A percentile compares a stretch with the other conserved stretches of the same genome.
Evolutionary conservation across 306 rosid genomes (phyloP).

Genomic region (Cajanus cajan): DNA sequence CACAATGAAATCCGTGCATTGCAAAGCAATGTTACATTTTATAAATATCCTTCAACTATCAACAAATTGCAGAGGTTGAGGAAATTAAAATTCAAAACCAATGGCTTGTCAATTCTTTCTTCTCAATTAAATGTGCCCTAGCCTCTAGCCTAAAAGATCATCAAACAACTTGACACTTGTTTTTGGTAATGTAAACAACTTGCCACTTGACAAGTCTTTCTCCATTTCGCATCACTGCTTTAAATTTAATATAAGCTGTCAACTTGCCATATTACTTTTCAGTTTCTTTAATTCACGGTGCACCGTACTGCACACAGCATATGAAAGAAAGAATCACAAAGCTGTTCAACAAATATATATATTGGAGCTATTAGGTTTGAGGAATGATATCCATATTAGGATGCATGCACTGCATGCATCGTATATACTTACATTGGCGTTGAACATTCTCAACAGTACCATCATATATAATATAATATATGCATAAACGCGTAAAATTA

Average conservation of each 20-base stretch:
- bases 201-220: not conserved
- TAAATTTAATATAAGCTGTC: not conserved
- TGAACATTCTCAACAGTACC: not conserved
- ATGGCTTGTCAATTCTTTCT: not conserved
- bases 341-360: not conserved
- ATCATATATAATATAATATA: not conserved
- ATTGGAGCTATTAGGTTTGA: conserved; percentile 3
- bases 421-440: not conserved
- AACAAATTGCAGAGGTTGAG: not conserved
- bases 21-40: not conserved
- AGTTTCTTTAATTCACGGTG: not conserved
- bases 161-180: not conserved
- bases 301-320: not conserved
- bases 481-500: conserved; percentile 6
- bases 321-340: conserved; percentile 7
- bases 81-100: not conserved
- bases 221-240: not conserved
- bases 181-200: no score
- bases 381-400: not conserved
- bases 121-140: conserved; percentile 14
- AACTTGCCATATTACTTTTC: conserved; percentile 6
- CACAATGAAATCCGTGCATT: not conserved
- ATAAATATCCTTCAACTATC: not conserved
- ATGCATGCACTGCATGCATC: not conserved
- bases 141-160: not conserved